These are phyloP conservation scores for Singerocomus inundabilis DNA, from an alignment of 1,284 basidiomycete genomes.

Conservation along the genomic window DNA sequence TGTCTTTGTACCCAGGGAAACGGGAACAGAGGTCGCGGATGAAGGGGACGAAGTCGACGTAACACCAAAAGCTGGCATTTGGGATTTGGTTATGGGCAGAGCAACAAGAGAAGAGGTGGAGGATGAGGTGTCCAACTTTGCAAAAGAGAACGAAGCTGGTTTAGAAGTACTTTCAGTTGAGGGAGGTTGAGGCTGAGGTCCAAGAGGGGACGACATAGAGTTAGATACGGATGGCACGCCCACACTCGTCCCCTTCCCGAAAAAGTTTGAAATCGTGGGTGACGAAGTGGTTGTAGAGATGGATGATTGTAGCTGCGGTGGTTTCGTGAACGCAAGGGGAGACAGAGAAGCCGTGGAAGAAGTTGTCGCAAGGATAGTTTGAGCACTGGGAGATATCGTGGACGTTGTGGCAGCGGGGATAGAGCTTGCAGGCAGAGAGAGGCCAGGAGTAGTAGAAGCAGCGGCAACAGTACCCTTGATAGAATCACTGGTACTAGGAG, in stretches of 20 bases:
- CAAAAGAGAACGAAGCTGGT: slow-evolving; percentile 18
- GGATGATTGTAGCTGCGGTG: slow-evolving; percentile 10
- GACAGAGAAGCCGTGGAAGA: slow-evolving; percentile 8
- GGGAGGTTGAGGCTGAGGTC: slow-evolving; percentile 9
- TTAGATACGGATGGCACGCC: slow-evolving; percentile 1
- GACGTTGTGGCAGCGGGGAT: slow-evolving; percentile 7
- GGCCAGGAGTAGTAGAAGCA: slow-evolving; percentile 11
- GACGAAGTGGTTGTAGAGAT: slow-evolving; percentile 15
- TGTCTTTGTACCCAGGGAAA: slow-evolving; percentile 9
- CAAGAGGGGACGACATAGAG: slow-evolving; percentile 4
- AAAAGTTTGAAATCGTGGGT: slow-evolving; percentile 25
- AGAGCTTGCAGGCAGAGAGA: slow-evolving; percentile 14
- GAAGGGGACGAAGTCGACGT: slow-evolving; percentile 4
- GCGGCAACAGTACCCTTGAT: slow-evolving; percentile 10
- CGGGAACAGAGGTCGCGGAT: slow-evolving; percentile 30
- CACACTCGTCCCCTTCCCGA: slow-evolving; percentile 17
- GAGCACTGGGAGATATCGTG: slow-evolving; percentile 6
- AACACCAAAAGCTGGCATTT: slow-evolving; percentile 5
- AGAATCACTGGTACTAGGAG: slow-evolving; percentile 6
- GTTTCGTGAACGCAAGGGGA: slow-evolving; percentile 20
- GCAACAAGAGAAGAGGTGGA: background rate
- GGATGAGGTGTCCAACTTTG: slow-evolving; percentile 13
- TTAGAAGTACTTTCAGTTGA: slow-evolving; percentile 10
- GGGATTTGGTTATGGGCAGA: slow-evolving; percentile 11
- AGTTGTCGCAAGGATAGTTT: background rate